Percentiles rank a stretch among this genome's conserved stretches.
Evolutionary conservation across 2,329 filamentous ascomycete species (phyloP).

Genomic region (Alternaria solani): DNA sequence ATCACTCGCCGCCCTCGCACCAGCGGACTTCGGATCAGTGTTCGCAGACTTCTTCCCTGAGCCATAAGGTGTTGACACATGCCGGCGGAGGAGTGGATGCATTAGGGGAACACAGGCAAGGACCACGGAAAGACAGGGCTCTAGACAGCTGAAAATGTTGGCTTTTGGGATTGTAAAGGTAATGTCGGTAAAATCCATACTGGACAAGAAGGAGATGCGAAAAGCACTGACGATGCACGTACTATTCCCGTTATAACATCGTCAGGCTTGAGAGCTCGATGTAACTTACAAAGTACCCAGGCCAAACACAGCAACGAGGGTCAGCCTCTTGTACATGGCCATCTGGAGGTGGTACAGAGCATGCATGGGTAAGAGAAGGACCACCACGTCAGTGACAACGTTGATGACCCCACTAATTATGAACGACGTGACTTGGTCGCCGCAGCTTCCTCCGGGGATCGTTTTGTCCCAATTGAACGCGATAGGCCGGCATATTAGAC

Average conservation of each 20-base stretch:
- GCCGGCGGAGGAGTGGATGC: background rate
- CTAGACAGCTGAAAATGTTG: slow-evolving; percentile 3
- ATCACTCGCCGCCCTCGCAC: background rate
- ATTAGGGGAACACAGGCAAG: slow-evolving; percentile 2
- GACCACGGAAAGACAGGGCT: slow-evolving; percentile 2
- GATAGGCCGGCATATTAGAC: slow-evolving; percentile 6
- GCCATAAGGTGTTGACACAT: background rate
- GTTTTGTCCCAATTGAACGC: slow-evolving; percentile 35
- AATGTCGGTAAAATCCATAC: slow-evolving; percentile 1
- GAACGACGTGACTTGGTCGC: slow-evolving; percentile 1
- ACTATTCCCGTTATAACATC: background rate
- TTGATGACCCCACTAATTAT: slow-evolving; percentile 3
- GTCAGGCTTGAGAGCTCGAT: background rate
- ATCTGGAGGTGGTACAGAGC: slow-evolving; percentile 2
- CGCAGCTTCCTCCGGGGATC: slow-evolving; percentile 27
- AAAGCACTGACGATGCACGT: background rate
- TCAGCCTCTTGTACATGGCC: slow-evolving; percentile 2
- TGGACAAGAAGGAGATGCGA: slow-evolving; percentile 1
- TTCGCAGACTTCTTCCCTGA: background rate
- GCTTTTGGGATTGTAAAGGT: slow-evolving; percentile 3
- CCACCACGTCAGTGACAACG: background rate
- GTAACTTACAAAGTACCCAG: background rate
- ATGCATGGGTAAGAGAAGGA: slow-evolving; percentile 4
- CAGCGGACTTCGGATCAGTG: background rate
- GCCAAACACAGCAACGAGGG: background rate